Conservation (phyloP, 129 eudicot genomes). For the Centaurea solstitialis region DNA sequence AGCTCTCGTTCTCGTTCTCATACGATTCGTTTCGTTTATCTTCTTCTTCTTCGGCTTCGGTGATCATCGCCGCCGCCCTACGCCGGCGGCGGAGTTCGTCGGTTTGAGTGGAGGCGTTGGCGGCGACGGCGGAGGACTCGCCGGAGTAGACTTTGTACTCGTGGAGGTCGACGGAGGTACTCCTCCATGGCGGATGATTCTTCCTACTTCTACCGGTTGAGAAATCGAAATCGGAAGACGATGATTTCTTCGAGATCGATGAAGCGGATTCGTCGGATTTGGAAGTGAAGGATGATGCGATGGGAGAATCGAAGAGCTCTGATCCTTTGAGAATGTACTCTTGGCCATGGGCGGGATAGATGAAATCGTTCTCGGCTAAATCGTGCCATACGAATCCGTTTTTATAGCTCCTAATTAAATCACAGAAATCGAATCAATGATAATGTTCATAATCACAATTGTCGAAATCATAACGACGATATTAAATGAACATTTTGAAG, state of each 20-base stretch:
- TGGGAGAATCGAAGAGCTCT: constrained; percentile 42
- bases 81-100: constrained; percentile 54
- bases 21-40: constrained; percentile 21
- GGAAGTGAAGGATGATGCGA: constrained; percentile 6
- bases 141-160: constrained; percentile 77
- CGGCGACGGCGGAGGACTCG: constrained; percentile 48
- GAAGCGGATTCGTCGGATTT: constrained; percentile 32
- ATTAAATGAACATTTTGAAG: not conserved
- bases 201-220: constrained; percentile 34
- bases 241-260: constrained; percentile 30
- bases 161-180: constrained; percentile 49
- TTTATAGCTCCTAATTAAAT: constrained; percentile 75
- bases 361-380: constrained; percentile 72
- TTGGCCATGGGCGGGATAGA: constrained; percentile 77
- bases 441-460: not conserved
- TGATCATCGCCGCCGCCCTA: not conserved
- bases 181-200: constrained; percentile 63
- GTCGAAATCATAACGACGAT: not conserved
- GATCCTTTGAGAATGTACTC: constrained; percentile 95
- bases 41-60: constrained; percentile 32
- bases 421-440: constrained; percentile 5
- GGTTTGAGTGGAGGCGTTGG: constrained; percentile 88
- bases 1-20: constrained; percentile 19
- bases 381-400: constrained; percentile 97
- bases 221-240: constrained; percentile 35